phyloP scores from a whole-genome alignment of 176 grass and related monocot genomes.

The Oryza coarctata region DNA sequence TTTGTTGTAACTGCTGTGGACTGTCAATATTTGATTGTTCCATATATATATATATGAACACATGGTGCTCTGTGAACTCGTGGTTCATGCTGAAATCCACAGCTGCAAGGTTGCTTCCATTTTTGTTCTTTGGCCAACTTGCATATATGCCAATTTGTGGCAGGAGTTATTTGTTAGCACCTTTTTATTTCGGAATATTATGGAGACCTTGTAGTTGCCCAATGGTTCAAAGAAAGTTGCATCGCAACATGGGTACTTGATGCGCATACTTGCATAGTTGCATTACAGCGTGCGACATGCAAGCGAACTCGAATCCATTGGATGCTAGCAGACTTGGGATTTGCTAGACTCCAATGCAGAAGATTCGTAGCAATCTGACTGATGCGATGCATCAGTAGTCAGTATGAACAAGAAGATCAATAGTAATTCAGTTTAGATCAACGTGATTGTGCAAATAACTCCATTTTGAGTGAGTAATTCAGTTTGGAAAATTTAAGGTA shows the following conservation, averaged over 20 bases:
- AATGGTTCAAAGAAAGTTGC: background rate
- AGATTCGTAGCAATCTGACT: background rate
- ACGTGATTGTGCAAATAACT: background rate
- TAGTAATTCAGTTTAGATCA: background rate
- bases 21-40: slow-evolving; percentile 23
- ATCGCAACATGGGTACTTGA: background rate
- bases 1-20: slow-evolving; percentile 20
- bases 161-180: too few relatives aligned
- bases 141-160: background rate
- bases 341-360: background rate
- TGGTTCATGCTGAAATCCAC: background rate
- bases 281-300: too few relatives aligned
- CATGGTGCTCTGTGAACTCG: background rate
- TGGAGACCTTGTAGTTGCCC: background rate
- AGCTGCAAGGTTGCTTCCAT: background rate
- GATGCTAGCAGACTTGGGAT: background rate
- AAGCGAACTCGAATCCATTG: background rate
- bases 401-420: background rate
- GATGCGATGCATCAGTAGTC: background rate
- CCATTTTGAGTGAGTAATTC: background rate
- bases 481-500: background rate
- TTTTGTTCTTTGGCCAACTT: background rate
- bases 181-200: background rate
- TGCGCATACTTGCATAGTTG: background rate
- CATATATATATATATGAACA: background rate